These are phyloP conservation scores for Przewalskia tangutica DNA, from an alignment of 257 asterid genomes.

Conservation along the genomic window DNA sequence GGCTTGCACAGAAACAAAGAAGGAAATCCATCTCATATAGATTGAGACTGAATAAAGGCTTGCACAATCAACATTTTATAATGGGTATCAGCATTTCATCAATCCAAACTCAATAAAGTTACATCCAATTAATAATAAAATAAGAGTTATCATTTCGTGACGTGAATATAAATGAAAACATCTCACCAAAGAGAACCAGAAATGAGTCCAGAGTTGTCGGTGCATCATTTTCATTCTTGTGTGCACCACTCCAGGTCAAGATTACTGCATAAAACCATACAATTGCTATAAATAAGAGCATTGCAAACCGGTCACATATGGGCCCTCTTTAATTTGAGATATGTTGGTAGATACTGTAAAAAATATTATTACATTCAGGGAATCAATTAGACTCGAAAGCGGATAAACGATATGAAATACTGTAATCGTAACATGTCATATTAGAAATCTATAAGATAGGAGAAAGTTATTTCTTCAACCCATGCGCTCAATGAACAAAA, in stretches of 20 bases:
- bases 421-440: background rate
- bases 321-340: conserved; percentile 37
- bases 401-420: background rate
- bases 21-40: background rate
- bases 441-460: background rate
- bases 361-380: background rate
- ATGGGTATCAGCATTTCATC: no score
- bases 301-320: conserved; percentile 46
- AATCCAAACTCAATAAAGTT: no score
- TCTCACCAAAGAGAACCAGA: conserved; percentile 49
- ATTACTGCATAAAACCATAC: conserved; percentile 58
- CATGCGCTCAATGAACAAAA: background rate
- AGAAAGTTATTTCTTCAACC: background rate
- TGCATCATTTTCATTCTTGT: conserved; percentile 30
- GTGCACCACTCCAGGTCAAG: conserved; percentile 56
- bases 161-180: background rate
- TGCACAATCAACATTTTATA: background rate
- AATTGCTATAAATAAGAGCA: conserved; percentile 41
- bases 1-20: background rate
- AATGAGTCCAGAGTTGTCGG: conserved; percentile 49
- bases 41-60: background rate
- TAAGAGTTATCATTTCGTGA: background rate
- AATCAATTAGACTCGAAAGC: background rate
- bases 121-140: background rate
- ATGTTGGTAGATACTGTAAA: conserved; percentile 55